These are phyloP conservation scores for Collybiopsis luxurians DNA, from an alignment of 768 basidiomycete genomes.

Conservation along the genomic window DNA sequence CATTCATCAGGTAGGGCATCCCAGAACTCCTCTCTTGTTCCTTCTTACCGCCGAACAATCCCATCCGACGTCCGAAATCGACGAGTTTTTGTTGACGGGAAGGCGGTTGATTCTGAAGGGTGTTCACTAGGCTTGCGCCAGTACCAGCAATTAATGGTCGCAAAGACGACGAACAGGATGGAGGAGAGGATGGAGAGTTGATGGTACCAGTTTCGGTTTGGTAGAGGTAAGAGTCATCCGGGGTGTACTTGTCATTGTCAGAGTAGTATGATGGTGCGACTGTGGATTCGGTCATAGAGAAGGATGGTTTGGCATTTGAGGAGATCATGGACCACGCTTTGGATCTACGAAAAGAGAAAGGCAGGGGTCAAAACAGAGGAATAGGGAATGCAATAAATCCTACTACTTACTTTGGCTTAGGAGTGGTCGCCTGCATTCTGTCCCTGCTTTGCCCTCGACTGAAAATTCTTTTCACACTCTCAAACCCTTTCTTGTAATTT, in stretches of 20 bases:
- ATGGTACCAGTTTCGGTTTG: not conserved
- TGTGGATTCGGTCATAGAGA: not conserved
- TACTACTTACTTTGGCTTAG: not conserved
- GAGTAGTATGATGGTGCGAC: not conserved
- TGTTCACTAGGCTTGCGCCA: not conserved
- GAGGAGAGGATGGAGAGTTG: not conserved
- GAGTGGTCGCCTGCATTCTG: not conserved
- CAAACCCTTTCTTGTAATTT: constrained; percentile 3
- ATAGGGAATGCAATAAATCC: too few species aligned
- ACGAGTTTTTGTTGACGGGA: not conserved
- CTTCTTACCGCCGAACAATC: not conserved
- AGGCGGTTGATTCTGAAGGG: too few species aligned
- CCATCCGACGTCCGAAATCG: not conserved
- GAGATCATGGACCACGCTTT: constrained; percentile 1
- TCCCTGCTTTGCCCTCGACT: not conserved
- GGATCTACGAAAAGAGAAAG: not conserved
- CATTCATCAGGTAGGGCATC: not conserved
- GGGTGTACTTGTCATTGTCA: not conserved
- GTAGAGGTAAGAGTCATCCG: not conserved
- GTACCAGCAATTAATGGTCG: not conserved
- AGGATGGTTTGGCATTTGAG: not conserved
- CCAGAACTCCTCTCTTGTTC: not conserved
- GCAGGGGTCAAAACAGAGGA: not conserved
- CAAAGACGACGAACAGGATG: not conserved
- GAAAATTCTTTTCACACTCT: not conserved